Evolutionary conservation across 805 yeast species (phyloP).

Genomic region (Brettanomyces bruxellensis): DNA sequence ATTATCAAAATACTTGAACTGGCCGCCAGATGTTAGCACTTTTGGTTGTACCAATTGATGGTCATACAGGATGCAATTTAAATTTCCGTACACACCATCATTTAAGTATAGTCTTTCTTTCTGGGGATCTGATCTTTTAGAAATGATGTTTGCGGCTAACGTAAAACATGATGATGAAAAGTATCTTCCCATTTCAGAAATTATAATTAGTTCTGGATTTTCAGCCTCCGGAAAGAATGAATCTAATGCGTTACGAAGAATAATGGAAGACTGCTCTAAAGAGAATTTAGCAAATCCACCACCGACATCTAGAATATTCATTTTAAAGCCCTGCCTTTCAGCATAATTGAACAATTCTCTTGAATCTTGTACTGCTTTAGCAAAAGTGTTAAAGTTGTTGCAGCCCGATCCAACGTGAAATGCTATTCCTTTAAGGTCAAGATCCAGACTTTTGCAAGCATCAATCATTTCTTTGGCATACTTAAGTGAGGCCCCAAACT

Average conservation of each 20-base stretch:
- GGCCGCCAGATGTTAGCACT: conserved; percentile 49
- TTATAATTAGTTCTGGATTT: conserved; percentile 33
- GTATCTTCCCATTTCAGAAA: conserved; percentile 94
- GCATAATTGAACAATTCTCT: conserved; percentile 59
- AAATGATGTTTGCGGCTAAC: conserved; percentile 75
- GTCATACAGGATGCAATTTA: conserved; percentile 89
- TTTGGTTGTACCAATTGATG: conserved; percentile 74
- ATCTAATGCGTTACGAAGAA: conserved; percentile 48
- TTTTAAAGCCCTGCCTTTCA: conserved; percentile 26
- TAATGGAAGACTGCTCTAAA: conserved; percentile 49
- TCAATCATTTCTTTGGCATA: conserved; percentile 47
- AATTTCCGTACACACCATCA: conserved; percentile 93
- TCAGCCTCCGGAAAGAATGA: conserved; percentile 45
- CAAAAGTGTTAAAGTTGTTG: conserved; percentile 55
- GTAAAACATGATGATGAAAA: conserved; percentile 82
- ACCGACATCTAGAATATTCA: conserved; percentile 69
- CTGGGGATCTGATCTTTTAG: conserved; percentile 44
- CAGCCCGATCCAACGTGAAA: conserved; percentile 97
- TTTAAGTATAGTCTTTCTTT: conserved; percentile 75
- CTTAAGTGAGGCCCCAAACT: conserved; percentile 72
- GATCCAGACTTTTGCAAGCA: conserved; percentile 49
- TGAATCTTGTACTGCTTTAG: conserved; percentile 66
- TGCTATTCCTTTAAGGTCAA: conserved; percentile 76
- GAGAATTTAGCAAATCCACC: conserved; percentile 75
- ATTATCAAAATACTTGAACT: conserved; percentile 14